A percentile compares a stretch with the other conserved stretches of the same genome.
These are phyloP conservation scores for Boletus rex-veris DNA, from an alignment of 768 basidiomycete species.

Conservation along the genomic window DNA sequence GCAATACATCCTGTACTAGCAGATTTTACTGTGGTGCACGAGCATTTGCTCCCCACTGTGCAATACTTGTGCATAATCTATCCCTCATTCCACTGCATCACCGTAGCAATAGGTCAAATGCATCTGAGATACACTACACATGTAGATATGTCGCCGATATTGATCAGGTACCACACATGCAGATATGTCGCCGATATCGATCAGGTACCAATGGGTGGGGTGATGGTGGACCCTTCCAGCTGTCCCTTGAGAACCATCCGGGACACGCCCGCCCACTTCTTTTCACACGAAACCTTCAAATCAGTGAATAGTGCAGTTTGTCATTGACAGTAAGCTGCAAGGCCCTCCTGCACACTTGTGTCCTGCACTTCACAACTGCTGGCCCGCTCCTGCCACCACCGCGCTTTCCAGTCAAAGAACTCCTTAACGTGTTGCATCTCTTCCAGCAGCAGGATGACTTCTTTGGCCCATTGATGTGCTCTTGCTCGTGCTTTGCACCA, in stretches of 20 bases:
- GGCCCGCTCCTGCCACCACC: not conserved
- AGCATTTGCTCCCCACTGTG: too few species aligned
- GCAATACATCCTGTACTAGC: too few species aligned
- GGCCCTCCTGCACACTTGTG: not conserved
- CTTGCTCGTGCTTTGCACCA: not conserved
- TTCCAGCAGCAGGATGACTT: not conserved
- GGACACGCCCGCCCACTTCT: not conserved
- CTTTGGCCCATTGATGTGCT: not conserved
- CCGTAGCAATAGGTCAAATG: too few species aligned
- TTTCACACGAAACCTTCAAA: not conserved
- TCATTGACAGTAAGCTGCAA: not conserved
- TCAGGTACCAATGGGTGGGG: too few species aligned
- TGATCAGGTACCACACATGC: too few species aligned
- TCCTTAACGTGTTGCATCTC: not conserved
- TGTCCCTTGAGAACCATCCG: too few species aligned
- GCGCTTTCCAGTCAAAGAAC: not conserved
- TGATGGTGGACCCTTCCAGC: too few species aligned
- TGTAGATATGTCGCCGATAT: accelerated
- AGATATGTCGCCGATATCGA: too few species aligned
- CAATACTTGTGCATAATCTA: too few species aligned
- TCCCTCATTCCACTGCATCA: too few species aligned
- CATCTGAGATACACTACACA: too few species aligned
- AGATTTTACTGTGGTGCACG: too few species aligned
- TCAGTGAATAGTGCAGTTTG: not conserved
- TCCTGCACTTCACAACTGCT: not conserved